Conservation (phyloP, 805 yeast genomes). For the Kuraishia cidri region DNA sequence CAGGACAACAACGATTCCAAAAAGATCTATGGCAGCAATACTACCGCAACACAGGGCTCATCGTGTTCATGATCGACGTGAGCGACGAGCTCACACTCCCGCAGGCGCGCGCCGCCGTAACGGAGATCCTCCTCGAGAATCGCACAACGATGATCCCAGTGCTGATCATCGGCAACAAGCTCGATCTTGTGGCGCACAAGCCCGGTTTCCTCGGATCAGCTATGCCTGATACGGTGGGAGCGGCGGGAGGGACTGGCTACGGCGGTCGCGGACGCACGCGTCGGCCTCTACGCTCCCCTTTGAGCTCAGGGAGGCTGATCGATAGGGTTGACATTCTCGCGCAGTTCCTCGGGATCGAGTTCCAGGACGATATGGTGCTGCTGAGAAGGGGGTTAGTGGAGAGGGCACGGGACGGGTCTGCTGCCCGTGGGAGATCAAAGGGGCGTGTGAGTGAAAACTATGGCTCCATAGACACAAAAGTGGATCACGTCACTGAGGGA, state of each 20-base stretch:
- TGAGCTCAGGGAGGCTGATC: no score
- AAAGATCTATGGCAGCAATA: slow-evolving; percentile 15
- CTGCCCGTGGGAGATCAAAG: no score
- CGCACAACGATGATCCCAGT: slow-evolving; percentile 10
- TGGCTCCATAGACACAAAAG: no score
- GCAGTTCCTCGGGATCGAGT: slow-evolving; percentile 1
- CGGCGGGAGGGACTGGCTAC: not conserved
- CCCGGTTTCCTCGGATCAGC: not conserved
- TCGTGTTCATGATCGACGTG: slow-evolving; percentile 18
- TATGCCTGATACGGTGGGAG: not conserved
- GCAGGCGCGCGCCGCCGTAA: slow-evolving; percentile 11
- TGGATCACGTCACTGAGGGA: no score
- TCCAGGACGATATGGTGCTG: no score
- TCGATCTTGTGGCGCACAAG: slow-evolving; percentile 7
- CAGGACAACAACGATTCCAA: slow-evolving; percentile 19
- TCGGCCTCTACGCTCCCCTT: no score
- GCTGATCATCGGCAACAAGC: slow-evolving; percentile 19
- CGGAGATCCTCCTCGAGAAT: slow-evolving; percentile 12
- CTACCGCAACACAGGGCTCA: slow-evolving; percentile 11
- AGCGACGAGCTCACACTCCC: slow-evolving; percentile 17
- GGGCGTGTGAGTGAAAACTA: no score
- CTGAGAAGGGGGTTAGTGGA: no score
- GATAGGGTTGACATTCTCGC: slow-evolving; percentile 1
- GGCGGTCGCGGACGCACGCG: no score
- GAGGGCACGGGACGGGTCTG: no score